Base-by-base conservation (phyloP, 169 alveolate species). In the Plasmodium gonderi region DNA sequence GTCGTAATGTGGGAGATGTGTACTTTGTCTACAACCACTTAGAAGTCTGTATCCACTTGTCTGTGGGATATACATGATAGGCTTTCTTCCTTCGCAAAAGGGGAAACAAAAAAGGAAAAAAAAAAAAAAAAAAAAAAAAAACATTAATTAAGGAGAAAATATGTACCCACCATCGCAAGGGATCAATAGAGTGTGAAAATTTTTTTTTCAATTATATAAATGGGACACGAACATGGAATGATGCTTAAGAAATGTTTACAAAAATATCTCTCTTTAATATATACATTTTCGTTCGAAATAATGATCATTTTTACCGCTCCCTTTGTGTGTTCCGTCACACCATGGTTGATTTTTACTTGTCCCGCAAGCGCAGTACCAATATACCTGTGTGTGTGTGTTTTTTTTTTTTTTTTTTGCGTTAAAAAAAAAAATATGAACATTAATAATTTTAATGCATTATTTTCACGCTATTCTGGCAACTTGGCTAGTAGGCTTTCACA, bases 361-460 rank as follows among this genome's bases (percentile, higher is more conserved):
- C 23, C 97, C 97, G 72, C 96, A 93, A 45, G 97, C 91, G 69
- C 97, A 95, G 95, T 96, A 95, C 97, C 97, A 95, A 91, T 95
- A 92, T 26, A 95, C 97, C 97, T 95, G 44, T 60, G 64, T 83
- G 49, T 79, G 8, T 67, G 60, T 79, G n/a, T n/a, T n/a, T n/a
- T n/a, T n/a, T n/a, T n/a, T n/a, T n/a, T n/a, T n/a, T n/a, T n/a
- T n/a, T n/a, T n/a, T n/a, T 85, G 38, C 31, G 36, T 85, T 40
- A 74, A 74, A 75, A 85, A 85, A 26, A 74, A 33, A 0, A 42
- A 69, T 31, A 69, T 69, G 79, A 33, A 69, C 49, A 69, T 69
- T 12, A 8, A 26, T 8, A 29, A 69, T 1, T 33, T 69, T 31
- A n/a, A 38, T 42, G 29, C 49, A 9, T 11, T 9, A 1, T 69